Conservation (phyloP, 2,329 filamentous ascomycete genomes). For the Penicillium brasilianum region DNA sequence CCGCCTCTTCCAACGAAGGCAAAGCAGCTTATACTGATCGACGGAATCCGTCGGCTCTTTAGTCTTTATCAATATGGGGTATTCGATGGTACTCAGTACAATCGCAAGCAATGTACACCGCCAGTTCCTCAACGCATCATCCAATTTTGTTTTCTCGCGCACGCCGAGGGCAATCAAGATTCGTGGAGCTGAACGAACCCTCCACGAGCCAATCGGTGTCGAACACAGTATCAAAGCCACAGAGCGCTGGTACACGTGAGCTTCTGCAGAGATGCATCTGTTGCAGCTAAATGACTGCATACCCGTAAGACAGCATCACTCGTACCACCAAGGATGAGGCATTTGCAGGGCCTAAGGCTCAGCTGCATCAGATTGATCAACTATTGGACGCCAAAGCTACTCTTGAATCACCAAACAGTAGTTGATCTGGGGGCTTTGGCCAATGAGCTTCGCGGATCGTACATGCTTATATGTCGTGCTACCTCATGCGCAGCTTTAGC, state of each 20-base stretch:
- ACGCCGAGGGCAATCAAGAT: background rate
- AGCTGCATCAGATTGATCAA: background rate
- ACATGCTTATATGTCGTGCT: background rate
- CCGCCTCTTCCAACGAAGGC: background rate
- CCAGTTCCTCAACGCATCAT: background rate
- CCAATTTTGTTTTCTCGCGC: background rate
- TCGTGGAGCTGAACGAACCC: background rate
- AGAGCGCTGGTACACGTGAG: background rate
- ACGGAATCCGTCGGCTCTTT: background rate
- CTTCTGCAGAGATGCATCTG: background rate
- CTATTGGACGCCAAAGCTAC: background rate
- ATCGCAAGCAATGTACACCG: background rate
- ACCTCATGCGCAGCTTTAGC: background rate
- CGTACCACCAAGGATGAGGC: background rate
- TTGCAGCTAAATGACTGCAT: background rate
- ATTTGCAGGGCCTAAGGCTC: background rate
- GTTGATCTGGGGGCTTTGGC: background rate
- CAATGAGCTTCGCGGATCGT: background rate
- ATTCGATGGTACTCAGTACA: background rate
- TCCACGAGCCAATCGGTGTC: background rate
- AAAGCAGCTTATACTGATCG: background rate
- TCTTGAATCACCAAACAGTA: background rate
- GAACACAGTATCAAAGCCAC: background rate
- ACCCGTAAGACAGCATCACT: background rate
- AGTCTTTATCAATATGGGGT: background rate